Conservation (phyloP, 805 yeast species). For the Pichia thaimueangensis region DNA sequence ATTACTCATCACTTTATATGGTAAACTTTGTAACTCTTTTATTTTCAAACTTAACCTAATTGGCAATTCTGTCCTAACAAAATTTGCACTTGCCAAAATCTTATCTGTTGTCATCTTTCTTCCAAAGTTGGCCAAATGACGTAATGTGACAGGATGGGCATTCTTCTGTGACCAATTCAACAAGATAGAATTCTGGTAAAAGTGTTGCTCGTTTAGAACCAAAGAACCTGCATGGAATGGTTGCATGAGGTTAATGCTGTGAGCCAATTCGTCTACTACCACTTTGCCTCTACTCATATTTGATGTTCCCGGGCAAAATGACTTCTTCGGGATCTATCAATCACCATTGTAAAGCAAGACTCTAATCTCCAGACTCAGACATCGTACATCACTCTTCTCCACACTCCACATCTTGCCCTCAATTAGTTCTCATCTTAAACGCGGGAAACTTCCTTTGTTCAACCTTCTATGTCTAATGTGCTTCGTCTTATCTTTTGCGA, state of each 20-base stretch:
- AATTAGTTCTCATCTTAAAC: too few relatives aligned
- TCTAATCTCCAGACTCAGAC: too few relatives aligned
- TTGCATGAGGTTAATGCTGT: background rate
- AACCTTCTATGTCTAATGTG: too few relatives aligned
- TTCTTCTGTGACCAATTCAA: constrained; percentile 51
- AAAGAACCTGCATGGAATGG: constrained; percentile 13
- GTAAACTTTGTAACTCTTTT: constrained; percentile 68
- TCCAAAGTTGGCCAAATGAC: constrained; percentile 88
- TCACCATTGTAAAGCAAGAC: too few relatives aligned
- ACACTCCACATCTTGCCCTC: too few relatives aligned
- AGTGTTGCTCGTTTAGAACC: constrained; percentile 53
- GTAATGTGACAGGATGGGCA: constrained; percentile 88
- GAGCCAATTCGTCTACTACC: background rate
- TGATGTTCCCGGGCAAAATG: too few relatives aligned
- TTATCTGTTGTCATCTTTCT: constrained; percentile 69
- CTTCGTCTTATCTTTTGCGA: too few relatives aligned
- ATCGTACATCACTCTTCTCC: too few relatives aligned
- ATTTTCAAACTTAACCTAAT: constrained; percentile 77
- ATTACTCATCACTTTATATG: constrained; percentile 79
- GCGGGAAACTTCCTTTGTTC: too few relatives aligned
- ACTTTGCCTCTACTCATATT: background rate
- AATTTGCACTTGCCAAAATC: constrained; percentile 76
- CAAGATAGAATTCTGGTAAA: constrained; percentile 73
- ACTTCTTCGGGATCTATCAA: too few relatives aligned
- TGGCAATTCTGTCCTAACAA: constrained; percentile 80